Base-by-base conservation (phyloP, 2,329 filamentous ascomycete genomes). In the Hypoxylon sp. region DNA sequence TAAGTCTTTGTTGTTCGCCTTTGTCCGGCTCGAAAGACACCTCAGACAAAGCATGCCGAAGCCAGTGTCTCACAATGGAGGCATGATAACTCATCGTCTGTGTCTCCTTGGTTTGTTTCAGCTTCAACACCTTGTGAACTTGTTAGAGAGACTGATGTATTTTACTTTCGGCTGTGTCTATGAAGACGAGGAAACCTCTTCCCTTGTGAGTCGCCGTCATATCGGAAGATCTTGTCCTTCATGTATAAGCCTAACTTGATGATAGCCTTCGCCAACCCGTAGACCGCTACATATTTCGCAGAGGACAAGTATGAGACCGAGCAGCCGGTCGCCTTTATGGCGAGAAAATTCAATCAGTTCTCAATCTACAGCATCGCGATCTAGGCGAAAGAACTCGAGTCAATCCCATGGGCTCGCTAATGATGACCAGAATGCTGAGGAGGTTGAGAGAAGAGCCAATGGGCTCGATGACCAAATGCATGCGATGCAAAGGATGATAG, bases 81-180 rank as follows among this genome's bases (percentile, higher is more conserved):
- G n/a, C n/a, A n/a, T n/a, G n/a, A n/a, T n/a, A n/a, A n/a, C n/a
- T n/a, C n/a, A n/a, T n/a, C n/a, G n/a, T n/a, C n/a, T n/a, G n/a
- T n/a, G n/a, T n/a, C n/a, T n/a, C n/a, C n/a, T n/a, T n/a, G n/a
- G n/a, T n/a, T n/a, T n/a, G n/a, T 13, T 33, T 21, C 17, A 15
- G 21, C 20, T 29, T 31, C 27, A 27, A 33, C 11, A 20, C 9
- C 43, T 23, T 15, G 15, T 20, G 23, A 17, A 33, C 24, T 10
- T 2, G 15, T n/a, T 21, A 33, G 29, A 5, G 62, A 15, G 31
- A 35, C 31, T 35, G 17, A 35, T 66, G 57, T 58, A 50, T 35
- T 38, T 48, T 20, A 7, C 51, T n/a, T 60, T 64, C 37, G 56
- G 49, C 21, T 64, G 54, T 37, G 38, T 48, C 9, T 62, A 50